phyloP scores from a whole-genome alignment of 176 grass and related monocot species.

The Hsuehochloa calcarea region DNA sequence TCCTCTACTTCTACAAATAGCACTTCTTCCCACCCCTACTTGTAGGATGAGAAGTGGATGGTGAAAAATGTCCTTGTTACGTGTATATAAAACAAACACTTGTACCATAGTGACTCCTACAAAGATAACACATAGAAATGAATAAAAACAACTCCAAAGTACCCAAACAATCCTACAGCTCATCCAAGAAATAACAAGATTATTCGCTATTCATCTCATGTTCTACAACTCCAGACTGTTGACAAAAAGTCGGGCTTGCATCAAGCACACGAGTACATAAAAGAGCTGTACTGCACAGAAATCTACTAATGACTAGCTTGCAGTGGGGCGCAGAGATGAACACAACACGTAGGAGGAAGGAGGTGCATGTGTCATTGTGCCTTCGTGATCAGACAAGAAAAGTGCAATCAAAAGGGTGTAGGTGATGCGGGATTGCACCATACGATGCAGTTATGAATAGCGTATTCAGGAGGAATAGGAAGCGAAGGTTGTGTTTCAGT shows the following conservation, averaged over 20 bases:
- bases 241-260: not conserved
- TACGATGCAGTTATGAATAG: not conserved
- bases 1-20: constrained; percentile 19
- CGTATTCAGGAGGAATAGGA: not conserved
- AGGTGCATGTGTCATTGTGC: not conserved
- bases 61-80: not conserved
- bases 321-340: not conserved
- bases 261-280: not conserved
- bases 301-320: not conserved
- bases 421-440: not conserved
- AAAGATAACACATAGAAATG: not conserved
- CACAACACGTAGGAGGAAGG: not conserved
- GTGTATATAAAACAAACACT: constrained; percentile 14
- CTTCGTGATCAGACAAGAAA: not conserved
- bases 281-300: not conserved
- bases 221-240: not conserved
- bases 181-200: not conserved
- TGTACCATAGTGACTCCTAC: constrained; percentile 1
- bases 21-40: constrained; percentile 4
- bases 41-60: not conserved
- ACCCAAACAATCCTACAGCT: not conserved
- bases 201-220: not conserved
- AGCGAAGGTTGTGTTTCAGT: not conserved
- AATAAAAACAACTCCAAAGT: not conserved
- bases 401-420: not conserved